Evolutionary conservation across 2,329 filamentous ascomycete species (phyloP), one percentile per base, ranked within the genome.

Genomic region (Calonectria fujianensis): DNA sequence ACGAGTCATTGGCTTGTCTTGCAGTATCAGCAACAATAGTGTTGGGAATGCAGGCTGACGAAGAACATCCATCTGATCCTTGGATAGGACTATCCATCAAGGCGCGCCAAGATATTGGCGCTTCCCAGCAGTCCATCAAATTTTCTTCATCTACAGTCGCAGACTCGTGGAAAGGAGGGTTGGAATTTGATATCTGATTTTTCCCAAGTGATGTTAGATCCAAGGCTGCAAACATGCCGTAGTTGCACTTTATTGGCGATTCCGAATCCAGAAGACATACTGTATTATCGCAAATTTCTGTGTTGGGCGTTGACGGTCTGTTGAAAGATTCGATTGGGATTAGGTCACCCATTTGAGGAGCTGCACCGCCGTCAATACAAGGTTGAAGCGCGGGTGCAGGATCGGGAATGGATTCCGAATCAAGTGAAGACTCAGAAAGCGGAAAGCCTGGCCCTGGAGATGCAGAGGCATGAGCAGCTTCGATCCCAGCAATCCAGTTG

Each of bases 121-220:
- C 70, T 18, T 74, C 77, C 31, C 57, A 29, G 18, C 37, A 37
- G 50, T 80, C 79, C 72, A 80, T 78, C 51, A 80, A 54, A 54
- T 76, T 65, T 14, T 29, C 45, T 27, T 65, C 32, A 27, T 50
- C 10, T 29, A n/a, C 31, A 3, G n/a, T 5, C 14, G 32, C 18
- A 14, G 27, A 6, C 5, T 50, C 35, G 8, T 50, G 31, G 2
- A 14, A n/a, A n/a, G 24, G 39, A 27, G 32, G 13, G n/a, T 27
- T 18, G n/a, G 24, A 24, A 24, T 39, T 4, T 16, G 57, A 9
- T 4, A 37, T 37, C n/a, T 39, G 35, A 18, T 39, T 24, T 35
- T 61, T 35, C n/a, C 32, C 16, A 18, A 20, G 20, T 31, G 41
- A 59, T 31, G 31, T 20, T 32, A 45, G 67, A 27, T 24, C 10